phyloP scores from a whole-genome alignment of 176 grass and related monocot genomes.

The Alopecurus myosuroides region DNA sequence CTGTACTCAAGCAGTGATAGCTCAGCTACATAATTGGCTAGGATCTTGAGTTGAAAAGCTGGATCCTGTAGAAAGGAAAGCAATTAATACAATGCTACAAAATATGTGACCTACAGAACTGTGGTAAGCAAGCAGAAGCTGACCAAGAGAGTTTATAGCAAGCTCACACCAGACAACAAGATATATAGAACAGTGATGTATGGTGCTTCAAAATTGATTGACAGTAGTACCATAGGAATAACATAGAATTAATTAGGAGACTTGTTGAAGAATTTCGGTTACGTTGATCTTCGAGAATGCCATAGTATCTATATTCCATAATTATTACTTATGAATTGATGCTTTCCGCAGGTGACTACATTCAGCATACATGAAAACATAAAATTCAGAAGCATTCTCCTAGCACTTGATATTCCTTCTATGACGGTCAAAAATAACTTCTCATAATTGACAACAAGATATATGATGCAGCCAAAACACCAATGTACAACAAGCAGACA shows the following conservation, averaged over 20 bases:
- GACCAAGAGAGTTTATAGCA: constrained; percentile 10
- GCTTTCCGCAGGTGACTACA: background rate
- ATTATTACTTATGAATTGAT: background rate
- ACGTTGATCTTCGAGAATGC: background rate
- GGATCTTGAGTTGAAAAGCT: constrained; percentile 76
- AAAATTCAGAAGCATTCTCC: background rate
- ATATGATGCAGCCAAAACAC: background rate
- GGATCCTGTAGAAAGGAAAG: constrained; percentile 48
- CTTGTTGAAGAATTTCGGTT: background rate
- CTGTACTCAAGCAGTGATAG: constrained; percentile 88
- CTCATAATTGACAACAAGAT: background rate
- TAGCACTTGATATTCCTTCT: background rate
- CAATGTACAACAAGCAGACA: background rate
- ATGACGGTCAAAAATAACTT: background rate
- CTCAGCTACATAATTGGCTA: constrained; percentile 79
- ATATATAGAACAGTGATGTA: no score
- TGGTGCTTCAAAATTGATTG: no score
- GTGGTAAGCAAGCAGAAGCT: background rate
- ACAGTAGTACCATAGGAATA: no score
- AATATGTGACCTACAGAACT: background rate
- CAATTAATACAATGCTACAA: constrained; percentile 4
- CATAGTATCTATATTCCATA: background rate
- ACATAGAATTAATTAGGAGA: no score
- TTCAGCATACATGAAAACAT: background rate
- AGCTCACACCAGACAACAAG: no score